Conservation (phyloP, 306 rosid species). For the Astragalus membranaceus region DNA sequence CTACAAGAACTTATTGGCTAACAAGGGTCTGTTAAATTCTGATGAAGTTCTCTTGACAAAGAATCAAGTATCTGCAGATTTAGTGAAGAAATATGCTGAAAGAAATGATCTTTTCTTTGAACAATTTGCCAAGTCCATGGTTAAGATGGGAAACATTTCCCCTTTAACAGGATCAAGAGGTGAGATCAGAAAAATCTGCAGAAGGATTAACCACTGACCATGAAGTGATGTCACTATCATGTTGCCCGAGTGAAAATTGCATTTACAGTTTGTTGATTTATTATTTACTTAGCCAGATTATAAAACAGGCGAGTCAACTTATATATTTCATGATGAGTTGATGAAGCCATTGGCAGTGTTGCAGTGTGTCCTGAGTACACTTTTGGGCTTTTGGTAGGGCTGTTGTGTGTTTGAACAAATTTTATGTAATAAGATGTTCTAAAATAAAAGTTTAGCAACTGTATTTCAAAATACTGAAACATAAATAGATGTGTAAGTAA, state of each 20-base stretch:
- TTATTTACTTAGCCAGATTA: not conserved
- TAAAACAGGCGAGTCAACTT: not conserved
- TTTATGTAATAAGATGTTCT: not conserved
- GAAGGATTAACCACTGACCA: conserved; percentile 46
- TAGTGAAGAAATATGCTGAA: conserved; percentile 64
- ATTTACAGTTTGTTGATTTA: not conserved
- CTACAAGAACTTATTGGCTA: conserved; percentile 63
- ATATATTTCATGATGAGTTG: not conserved
- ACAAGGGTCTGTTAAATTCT: conserved; percentile 67
- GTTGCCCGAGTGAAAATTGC: not conserved
- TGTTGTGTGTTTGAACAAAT: conserved; percentile 8
- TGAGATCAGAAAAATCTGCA: conserved; percentile 76
- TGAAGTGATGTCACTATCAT: not conserved
- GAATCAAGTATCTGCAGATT: conserved; percentile 41
- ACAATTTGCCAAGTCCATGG: conserved; percentile 83
- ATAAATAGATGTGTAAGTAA: too few species aligned
- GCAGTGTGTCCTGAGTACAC: not conserved
- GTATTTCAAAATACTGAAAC: too few species aligned
- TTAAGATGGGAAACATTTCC: conserved; percentile 87
- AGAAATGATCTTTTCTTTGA: conserved; percentile 53
- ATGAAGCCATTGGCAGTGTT: not conserved
- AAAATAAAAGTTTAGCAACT: too few species aligned
- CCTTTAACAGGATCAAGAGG: conserved; percentile 82
- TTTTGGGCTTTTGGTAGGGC: not conserved
- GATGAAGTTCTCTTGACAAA: conserved; percentile 71